Conservation (phyloP, 2,329 filamentous ascomycete genomes). For the Rhinocladiella mackenziei region DNA sequence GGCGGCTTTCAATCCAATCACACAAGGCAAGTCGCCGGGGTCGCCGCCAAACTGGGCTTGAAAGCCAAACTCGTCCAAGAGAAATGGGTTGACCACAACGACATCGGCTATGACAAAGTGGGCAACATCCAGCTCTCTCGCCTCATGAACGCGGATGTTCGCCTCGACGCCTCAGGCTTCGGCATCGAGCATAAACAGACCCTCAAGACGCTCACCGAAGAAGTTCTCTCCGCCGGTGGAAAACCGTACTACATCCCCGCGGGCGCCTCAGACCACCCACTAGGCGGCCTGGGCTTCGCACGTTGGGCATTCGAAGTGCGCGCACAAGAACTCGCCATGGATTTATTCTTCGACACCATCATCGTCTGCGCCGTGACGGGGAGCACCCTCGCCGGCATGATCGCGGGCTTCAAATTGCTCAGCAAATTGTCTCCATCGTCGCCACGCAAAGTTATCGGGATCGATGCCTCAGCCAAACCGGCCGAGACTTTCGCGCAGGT, state of each 20-base stretch:
- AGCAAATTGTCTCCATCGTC: conserved; percentile 44
- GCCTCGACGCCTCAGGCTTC: conserved; percentile 58
- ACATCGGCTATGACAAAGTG: conserved; percentile 58
- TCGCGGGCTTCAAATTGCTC: conserved; percentile 67
- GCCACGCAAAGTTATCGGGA: conserved; percentile 59
- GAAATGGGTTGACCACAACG: conserved; percentile 63
- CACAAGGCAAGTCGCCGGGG: conserved; percentile 63
- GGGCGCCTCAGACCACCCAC: conserved; percentile 65
- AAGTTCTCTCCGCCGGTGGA: conserved; percentile 51
- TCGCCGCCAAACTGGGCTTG: conserved; percentile 56
- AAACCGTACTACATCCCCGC: conserved; percentile 70
- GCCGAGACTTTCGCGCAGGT: conserved; percentile 63
- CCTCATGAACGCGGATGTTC: conserved; percentile 63
- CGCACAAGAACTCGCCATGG: conserved; percentile 58
- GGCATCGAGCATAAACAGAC: conserved; percentile 67
- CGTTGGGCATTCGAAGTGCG: conserved; percentile 67
- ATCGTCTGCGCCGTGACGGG: conserved; percentile 69
- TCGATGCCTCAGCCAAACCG: conserved; percentile 60
- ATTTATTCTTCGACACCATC: conserved; percentile 63
- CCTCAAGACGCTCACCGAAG: conserved; percentile 51
- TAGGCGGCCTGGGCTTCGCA: conserved; percentile 67
- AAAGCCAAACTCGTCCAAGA: conserved; percentile 57
- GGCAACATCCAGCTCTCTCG: conserved; percentile 69
- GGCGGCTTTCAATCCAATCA: conserved; percentile 69
- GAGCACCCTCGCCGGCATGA: conserved; percentile 66